Base-by-base conservation (phyloP, 176 grass and related monocot genomes). In the Aegilops tauschii region DNA sequence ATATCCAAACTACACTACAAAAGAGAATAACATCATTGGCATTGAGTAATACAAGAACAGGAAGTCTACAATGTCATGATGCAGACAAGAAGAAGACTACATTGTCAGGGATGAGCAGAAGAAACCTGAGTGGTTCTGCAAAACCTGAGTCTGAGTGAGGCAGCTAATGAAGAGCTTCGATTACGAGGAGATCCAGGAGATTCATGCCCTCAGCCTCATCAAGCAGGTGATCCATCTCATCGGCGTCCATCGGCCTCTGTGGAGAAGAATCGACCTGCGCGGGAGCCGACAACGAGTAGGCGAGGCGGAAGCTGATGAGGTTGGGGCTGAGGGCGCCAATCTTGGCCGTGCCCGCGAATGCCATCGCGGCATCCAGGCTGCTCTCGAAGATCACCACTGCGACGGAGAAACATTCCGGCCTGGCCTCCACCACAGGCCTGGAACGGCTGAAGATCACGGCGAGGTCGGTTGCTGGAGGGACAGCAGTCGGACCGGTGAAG, bases 371-470 rank as follows among this genome's bases (percentile, higher is more conserved):
- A 79, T 95, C 85, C 6, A 16, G 40, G 8, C 54, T 65, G 58
- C 35, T 93, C 82, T 81, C 85, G 73, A 92, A 95, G 77, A 90
- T 58, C 76, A 94, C 90, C 6, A 80, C 4, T 10, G 86, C 94
- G 63, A 61, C 40, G 8, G 84, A 56, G 28, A 25, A 75, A 9
- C 78, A 77, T 9, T 84, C 82, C 18, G 72, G 61, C 67, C 74
- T 85, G 68, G 40, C 92, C 50, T 94, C 90, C 49, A 83, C 69
- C 56, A 95, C 11, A 3, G 89, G 89, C 25, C 95, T 93, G 69
- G 86, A 95, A 23, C 37, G 75, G 65, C 91, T 81, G 44, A 97
- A 97, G 82, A 88, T 77, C 17, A 30, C 69, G 27, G 79, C 73
- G 9, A 95, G 87, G 45, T 91, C 81, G 49, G 6, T 59, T 28